Conservation (phyloP, 2,329 filamentous ascomycete genomes). For the Cladosporium sp. region DNA sequence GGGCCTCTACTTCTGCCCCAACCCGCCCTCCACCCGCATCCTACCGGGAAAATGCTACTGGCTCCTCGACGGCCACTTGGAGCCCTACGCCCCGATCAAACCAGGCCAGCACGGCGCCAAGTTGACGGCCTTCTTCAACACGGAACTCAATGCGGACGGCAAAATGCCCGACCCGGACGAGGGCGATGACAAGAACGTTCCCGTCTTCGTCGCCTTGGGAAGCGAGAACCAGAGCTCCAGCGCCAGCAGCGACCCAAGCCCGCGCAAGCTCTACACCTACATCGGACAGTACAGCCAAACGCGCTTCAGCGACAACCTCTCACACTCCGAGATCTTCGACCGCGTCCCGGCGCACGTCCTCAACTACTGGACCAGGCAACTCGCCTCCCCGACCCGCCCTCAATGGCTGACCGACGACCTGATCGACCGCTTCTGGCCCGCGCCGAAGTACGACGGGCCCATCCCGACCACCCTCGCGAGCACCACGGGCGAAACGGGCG, state of each 20-base stretch:
- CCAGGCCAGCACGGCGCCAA: conserved; percentile 45
- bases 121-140: conserved; percentile 44
- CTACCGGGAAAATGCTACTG: conserved; percentile 35
- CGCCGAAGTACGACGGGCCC: conserved; percentile 37
- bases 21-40: conserved; percentile 23
- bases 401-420: conserved; percentile 40
- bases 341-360: conserved; percentile 34
- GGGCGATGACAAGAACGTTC: conserved; percentile 34
- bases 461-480: conserved; percentile 23
- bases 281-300: conserved; percentile 44
- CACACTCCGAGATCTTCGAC: conserved; percentile 38
- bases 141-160: conserved; percentile 25
- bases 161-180: conserved; percentile 15
- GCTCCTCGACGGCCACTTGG: conserved; percentile 33
- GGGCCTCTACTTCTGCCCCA: conserved; percentile 36
- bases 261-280: conserved; percentile 39
- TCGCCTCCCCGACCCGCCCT: conserved; percentile 33
- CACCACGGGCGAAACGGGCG: conserved; percentile 14
- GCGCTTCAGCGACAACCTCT: conserved; percentile 42
- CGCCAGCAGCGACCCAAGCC: too few relatives aligned
- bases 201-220: conserved; percentile 37
- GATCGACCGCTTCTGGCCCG: conserved; percentile 40
- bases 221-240: neutral
- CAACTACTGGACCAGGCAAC: conserved; percentile 36
- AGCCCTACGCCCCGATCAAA: conserved; percentile 39